Evolutionary conservation across 23 red algal species (phyloP), one percentile per base, ranked within the genome.

Genomic region (Agarophyton chilense): DNA sequence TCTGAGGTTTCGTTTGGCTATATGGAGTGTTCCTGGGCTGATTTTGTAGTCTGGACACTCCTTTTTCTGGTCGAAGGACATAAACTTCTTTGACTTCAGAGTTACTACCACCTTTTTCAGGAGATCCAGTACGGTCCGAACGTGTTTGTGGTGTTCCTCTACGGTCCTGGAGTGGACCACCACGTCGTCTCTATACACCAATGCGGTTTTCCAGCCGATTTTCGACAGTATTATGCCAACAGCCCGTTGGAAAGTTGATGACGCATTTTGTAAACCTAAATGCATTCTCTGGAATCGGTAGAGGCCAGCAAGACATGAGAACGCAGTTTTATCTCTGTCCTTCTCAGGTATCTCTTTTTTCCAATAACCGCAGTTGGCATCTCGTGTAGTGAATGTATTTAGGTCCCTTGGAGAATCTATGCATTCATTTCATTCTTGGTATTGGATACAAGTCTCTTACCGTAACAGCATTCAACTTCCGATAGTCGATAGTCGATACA

Each of bases 271-370:
- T 83, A 83, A 24, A 9, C 77, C 77, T 7, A 81, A 28, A 16
- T 52, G 52, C 50, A 81, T 42, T 33, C 77, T 57, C 44, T 16
- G 19, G 25, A 56, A 81, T 12, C 34, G 77, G 55, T 81, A 81
- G 8, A 62, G 28, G 33, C 77, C 77, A 12, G 11, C 12, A 24
- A 16, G 52, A 18, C 16, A 81, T 13, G 34, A 21, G 25, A 81
- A 81, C 9, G 77, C 77, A 6, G 77, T 81, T 24, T 81, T 81
- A 28, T 33, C 45, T n/a, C n/a, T n/a, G n/a, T n/a, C n/a, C n/a
- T n/a, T n/a, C n/a, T n/a, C n/a, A n/a, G n/a, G n/a, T n/a, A 81
- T 62, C 8, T 7, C 5, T 7, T 66, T 28, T 62, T 81, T 24
- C 77, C 41, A 81, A 24, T 21, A 81, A 8, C 77, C 46, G 10